phyloP scores from a whole-genome alignment of 2,329 filamentous ascomycete species.

The Sclerotinia trifoliorum region DNA sequence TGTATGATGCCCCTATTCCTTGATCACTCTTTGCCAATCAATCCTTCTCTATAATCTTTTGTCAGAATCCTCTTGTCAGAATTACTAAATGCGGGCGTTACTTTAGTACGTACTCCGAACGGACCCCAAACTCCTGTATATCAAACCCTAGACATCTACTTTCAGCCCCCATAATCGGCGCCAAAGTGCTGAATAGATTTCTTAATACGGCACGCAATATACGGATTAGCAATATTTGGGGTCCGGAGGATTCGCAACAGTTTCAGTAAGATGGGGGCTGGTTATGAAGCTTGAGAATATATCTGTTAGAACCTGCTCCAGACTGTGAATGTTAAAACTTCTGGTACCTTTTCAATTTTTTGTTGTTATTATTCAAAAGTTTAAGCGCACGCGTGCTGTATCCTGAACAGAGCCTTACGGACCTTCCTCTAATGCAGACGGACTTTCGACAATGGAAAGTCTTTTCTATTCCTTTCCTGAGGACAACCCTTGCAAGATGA shows the following conservation, averaged over 20 bases:
- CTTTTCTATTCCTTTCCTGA: background rate
- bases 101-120: background rate
- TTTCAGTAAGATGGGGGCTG: background rate
- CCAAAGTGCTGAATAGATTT: background rate
- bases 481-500: background rate
- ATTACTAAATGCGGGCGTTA: background rate
- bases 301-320: slow-evolving; percentile 1
- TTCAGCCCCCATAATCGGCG: slow-evolving; percentile 2
- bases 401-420: background rate
- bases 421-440: background rate
- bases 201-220: background rate
- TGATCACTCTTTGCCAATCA: background rate
- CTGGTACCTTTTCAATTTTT: background rate
- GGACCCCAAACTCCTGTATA: background rate
- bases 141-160: background rate
- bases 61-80: background rate
- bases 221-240: background rate
- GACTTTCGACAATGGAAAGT: background rate
- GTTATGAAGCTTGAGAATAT: background rate
- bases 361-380: background rate
- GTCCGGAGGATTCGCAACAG: background rate
- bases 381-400: background rate
- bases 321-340: background rate
- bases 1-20: background rate
- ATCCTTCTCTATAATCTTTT: background rate